Base-by-base conservation (phyloP, 495 filamentous ascomycete genomes). In the Symbiotaphrina buchneri region DNA sequence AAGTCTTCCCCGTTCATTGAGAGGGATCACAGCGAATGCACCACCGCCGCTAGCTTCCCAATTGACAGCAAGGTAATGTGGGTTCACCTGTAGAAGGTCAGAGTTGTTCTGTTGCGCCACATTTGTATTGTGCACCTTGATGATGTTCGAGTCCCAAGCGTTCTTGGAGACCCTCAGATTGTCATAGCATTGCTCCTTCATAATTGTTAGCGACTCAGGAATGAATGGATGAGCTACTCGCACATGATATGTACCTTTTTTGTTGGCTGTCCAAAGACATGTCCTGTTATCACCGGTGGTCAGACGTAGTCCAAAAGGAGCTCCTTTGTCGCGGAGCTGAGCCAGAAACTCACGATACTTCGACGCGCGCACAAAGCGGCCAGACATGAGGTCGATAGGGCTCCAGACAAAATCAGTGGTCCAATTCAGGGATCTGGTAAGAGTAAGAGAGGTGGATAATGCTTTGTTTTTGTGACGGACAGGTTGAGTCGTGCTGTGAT, bases 31-130 rank as follows among this genome's bases (percentile, higher is more conserved):
- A 26, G 87, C 90, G 44, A 97, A 95, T 32, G 87, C 87, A 43
- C 87, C 87, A 43, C 87, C 87, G 46, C 87, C 87, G 50, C 83
- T 75, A 21, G 87, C 72, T 56, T 95, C 84, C 87, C 87, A 97
- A 65, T 95, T 97, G 53, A 95, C 83, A 1, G 87, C 71, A 29
- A 97, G 64, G 46, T 90, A 93, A 46, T 82, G 68, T n/a, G 87
- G 83, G 46, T 97, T 97, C 37, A 69, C 84, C 82, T 92, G 41
- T 39, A 16, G 18, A 17, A 15, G 15, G 41, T 58, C 30, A 57
- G 48, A 38, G 28, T 28, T 16, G 23, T 15, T 30, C 7, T 34
- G 10, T 31, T 5, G n/a, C n/a, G n/a, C n/a, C n/a, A n/a, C n/a
- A n/a, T n/a, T n/a, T n/a, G n/a, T n/a, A n/a, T n/a, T n/a, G n/a